Conservation (phyloP, 2,329 filamentous ascomycete genomes). For the Trichoderma harzianum region DNA sequence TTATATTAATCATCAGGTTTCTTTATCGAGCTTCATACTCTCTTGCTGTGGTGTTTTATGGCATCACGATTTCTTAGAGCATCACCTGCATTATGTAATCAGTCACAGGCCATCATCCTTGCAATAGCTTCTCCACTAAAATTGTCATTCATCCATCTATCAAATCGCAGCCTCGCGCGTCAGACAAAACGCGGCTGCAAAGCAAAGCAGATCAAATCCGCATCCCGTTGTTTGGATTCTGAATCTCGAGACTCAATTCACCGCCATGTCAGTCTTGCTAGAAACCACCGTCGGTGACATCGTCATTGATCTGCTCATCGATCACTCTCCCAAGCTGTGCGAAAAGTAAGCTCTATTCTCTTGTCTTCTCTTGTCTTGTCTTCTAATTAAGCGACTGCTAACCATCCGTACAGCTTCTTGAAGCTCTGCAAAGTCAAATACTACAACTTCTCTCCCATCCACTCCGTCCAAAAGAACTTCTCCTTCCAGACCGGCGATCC, state of each 20-base stretch:
- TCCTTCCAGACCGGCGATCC: slow-evolving; percentile 96
- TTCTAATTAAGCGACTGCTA: not conserved
- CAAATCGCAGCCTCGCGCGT: slow-evolving; percentile 12
- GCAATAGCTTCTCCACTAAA: not conserved
- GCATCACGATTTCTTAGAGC: not conserved
- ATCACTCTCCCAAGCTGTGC: slow-evolving; percentile 86
- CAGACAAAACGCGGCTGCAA: not conserved
- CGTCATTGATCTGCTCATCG: slow-evolving; percentile 86
- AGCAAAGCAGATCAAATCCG: not conserved
- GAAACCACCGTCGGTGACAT: slow-evolving; percentile 93
- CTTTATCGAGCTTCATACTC: not conserved
- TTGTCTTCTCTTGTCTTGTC: not conserved
- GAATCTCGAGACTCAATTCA: not conserved
- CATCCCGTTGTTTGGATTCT: not conserved
- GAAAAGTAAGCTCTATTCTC: slow-evolving; percentile 71
- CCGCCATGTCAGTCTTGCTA: slow-evolving; percentile 83
- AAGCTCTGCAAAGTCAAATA: slow-evolving; percentile 99
- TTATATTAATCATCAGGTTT: not conserved
- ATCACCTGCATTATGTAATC: not conserved
- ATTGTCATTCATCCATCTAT: not conserved
- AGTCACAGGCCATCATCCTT: not conserved
- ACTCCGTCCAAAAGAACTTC: slow-evolving; percentile 91
- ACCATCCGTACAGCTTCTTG: slow-evolving; percentile 66
- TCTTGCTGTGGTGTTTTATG: not conserved
- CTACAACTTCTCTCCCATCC: slow-evolving; percentile 94